Evolutionary conservation across 129 eudicot genomes (phyloP).

Genomic region (Oenanthe sinensis): DNA sequence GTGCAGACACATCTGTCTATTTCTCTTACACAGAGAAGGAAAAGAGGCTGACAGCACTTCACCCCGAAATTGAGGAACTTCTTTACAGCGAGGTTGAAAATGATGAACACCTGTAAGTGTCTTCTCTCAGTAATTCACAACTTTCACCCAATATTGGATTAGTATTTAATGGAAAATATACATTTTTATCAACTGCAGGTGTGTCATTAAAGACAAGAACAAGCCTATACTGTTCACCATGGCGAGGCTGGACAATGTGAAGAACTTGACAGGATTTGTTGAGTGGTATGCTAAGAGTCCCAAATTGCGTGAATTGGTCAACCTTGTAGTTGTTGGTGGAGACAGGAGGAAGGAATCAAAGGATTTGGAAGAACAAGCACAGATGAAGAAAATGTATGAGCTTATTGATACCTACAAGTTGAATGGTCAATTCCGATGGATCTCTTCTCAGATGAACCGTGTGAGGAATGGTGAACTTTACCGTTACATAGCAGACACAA

Average conservation of each 20-base stretch:
- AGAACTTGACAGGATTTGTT: conserved; percentile 70
- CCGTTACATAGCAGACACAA: conserved; percentile 63
- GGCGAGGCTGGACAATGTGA: conserved; percentile 73
- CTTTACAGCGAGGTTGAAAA: conserved; percentile 78
- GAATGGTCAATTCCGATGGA: conserved; percentile 77
- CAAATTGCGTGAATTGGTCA: conserved; percentile 49
- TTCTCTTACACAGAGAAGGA: conserved; percentile 62
- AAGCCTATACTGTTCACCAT: conserved; percentile 73
- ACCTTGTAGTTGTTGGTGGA: conserved; percentile 78
- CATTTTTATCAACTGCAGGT: conserved; percentile 22
- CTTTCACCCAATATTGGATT: neutral
- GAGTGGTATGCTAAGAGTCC: conserved; percentile 70
- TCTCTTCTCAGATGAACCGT: conserved; percentile 69
- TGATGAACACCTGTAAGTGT: conserved; percentile 72
- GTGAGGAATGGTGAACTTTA: conserved; percentile 76
- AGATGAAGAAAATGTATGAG: conserved; percentile 71
- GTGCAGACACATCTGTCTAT: conserved; percentile 76
- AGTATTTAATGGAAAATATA: neutral
- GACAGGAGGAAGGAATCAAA: conserved; percentile 76
- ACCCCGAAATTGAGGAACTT: conserved; percentile 82
- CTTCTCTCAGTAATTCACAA: neutral
- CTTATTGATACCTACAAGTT: conserved; percentile 53
- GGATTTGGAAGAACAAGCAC: conserved; percentile 66
- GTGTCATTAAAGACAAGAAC: conserved; percentile 57
- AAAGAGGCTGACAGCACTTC: conserved; percentile 63